phyloP scores from a whole-genome alignment of 805 yeast genomes.

The Ogataea paraovalis region DNA sequence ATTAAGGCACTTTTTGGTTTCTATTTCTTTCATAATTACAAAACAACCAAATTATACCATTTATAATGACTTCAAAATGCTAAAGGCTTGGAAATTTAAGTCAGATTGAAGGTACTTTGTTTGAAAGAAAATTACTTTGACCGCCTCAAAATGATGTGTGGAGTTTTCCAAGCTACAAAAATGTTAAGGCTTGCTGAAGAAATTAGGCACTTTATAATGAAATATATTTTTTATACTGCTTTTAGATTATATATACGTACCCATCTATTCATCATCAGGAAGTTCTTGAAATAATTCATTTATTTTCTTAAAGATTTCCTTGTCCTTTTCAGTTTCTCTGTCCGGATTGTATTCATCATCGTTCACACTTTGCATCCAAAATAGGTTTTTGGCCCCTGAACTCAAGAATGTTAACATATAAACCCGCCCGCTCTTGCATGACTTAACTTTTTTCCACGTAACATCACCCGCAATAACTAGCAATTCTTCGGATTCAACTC shows the following conservation, averaged over 20 bases:
- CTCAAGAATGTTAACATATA: slow-evolving; percentile 36
- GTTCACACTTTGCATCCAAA: slow-evolving; percentile 73
- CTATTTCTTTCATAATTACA: too few relatives aligned
- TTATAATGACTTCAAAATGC: too few relatives aligned
- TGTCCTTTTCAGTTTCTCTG: slow-evolving; percentile 57
- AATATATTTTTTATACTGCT: background rate
- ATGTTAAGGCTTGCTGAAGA: too few relatives aligned
- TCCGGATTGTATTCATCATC: slow-evolving; percentile 60
- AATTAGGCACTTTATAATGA: background rate
- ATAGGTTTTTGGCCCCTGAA: slow-evolving; percentile 41
- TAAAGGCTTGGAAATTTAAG: too few relatives aligned
- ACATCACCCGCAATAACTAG: slow-evolving; percentile 84
- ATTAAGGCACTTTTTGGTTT: too few relatives aligned
- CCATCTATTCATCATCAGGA: slow-evolving; percentile 12
- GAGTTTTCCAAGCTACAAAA: too few relatives aligned
- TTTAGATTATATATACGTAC: too few relatives aligned
- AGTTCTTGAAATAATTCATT: slow-evolving; percentile 43
- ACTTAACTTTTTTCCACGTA: slow-evolving; percentile 62
- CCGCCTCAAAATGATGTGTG: too few relatives aligned
- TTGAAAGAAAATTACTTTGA: too few relatives aligned
- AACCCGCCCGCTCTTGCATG: slow-evolving; percentile 76
- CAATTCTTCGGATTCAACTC: slow-evolving; percentile 53
- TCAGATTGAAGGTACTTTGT: too few relatives aligned
- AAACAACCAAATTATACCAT: too few relatives aligned
- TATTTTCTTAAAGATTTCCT: slow-evolving; percentile 43